A percentile compares a stretch with the other conserved stretches of the same genome.
These are phyloP conservation scores for Carex sylvatica DNA, from an alignment of 202 grass and related monocot genomes.

Conservation along the genomic window DNA sequence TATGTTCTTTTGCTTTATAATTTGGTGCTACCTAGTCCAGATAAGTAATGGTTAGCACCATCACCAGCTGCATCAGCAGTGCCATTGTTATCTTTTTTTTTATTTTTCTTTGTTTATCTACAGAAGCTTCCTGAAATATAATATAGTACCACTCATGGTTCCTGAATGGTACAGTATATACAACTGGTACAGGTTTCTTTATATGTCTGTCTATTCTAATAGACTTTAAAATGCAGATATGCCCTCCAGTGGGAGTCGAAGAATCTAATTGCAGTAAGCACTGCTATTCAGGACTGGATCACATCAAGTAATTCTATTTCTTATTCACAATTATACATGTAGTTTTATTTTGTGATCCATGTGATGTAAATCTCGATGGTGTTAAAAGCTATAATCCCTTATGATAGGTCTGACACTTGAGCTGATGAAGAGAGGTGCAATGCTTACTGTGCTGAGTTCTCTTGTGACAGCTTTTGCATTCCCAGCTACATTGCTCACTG, in stretches of 20 bases:
- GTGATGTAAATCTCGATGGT: slow-evolving; percentile 13
- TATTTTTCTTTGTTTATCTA: not conserved
- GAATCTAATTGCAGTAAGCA: slow-evolving; percentile 84
- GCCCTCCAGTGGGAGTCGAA: slow-evolving; percentile 85
- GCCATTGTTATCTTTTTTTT: not conserved
- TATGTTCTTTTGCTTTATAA: not conserved
- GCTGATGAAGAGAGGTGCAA: slow-evolving; percentile 88
- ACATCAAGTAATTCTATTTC: slow-evolving; percentile 74
- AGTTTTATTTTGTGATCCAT: not conserved
- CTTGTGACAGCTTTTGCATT: slow-evolving; percentile 77
- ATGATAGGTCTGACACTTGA: slow-evolving; percentile 65
- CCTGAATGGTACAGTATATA: not conserved
- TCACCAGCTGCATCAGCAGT: not conserved
- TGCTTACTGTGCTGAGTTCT: slow-evolving; percentile 79
- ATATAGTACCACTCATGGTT: not conserved
- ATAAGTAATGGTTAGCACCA: not conserved
- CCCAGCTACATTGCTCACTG: slow-evolving; percentile 71
- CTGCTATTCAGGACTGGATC: slow-evolving; percentile 95
- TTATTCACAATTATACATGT: slow-evolving; percentile 24
- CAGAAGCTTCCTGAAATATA: not conserved
- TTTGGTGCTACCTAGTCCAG: slow-evolving; percentile 6
- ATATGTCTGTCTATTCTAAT: not conserved
- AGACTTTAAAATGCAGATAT: slow-evolving; percentile 51
- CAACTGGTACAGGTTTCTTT: not conserved
- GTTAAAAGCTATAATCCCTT: slow-evolving; percentile 19